These are phyloP conservation scores for Ambrosiella beaveri DNA, from an alignment of 2,329 filamentous ascomycete species.

Conservation along the genomic window DNA sequence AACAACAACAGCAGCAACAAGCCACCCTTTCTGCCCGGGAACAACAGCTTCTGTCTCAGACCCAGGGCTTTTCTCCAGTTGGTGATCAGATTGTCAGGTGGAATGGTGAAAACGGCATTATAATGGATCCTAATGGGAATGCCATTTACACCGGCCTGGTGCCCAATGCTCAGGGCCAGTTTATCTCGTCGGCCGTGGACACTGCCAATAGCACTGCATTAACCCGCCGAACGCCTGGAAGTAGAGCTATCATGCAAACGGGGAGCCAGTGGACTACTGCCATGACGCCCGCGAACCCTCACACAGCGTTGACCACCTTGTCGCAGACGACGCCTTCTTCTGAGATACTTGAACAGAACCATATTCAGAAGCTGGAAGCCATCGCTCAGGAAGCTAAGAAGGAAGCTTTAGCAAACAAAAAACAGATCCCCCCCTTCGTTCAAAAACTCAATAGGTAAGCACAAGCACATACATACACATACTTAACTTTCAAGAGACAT, in stretches of 20 bases:
- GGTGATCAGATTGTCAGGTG: conserved; percentile 9
- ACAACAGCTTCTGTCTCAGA: neutral
- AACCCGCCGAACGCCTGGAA: conserved; percentile 31
- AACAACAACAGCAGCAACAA: conserved; percentile 19
- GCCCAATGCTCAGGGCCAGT: conserved; percentile 5
- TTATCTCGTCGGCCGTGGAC: conserved; percentile 13
- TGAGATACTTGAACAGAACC: conserved; percentile 39
- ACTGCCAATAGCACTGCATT: conserved; percentile 30
- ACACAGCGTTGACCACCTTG: conserved; percentile 8
- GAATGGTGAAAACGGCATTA: conserved; percentile 1
- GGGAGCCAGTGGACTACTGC: conserved; percentile 15
- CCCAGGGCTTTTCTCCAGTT: neutral
- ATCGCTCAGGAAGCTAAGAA: conserved; percentile 67
- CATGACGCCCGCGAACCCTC: conserved; percentile 9
- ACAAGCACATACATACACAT: too few species aligned
- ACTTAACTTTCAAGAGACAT: neutral
- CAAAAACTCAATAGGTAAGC: conserved; percentile 90
- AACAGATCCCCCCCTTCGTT: conserved; percentile 93
- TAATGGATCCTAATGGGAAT: conserved; percentile 9
- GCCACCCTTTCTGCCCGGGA: conserved; percentile 10
- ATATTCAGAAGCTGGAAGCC: conserved; percentile 62
- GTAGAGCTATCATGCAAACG: conserved; percentile 31
- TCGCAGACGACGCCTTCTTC: neutral
- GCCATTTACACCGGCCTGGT: conserved; percentile 3
- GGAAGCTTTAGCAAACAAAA: conserved; percentile 76